Evolutionary conservation across 257 asterid species (phyloP).

Genomic region (Cinchona pubescens): DNA sequence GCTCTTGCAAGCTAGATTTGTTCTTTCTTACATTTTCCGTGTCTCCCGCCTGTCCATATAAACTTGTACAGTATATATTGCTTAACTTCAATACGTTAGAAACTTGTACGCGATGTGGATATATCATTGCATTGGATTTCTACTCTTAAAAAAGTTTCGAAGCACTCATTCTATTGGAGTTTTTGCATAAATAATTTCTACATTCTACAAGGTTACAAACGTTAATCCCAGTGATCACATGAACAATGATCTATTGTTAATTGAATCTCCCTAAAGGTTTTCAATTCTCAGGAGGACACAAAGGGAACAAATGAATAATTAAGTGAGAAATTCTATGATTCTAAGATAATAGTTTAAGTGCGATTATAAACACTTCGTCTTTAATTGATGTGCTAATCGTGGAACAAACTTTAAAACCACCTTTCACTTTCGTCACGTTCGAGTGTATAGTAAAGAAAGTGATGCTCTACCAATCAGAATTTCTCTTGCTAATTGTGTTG

Average conservation of each 20-base stretch:
- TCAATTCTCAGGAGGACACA: background rate
- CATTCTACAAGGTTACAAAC: too few relatives aligned
- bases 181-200: background rate
- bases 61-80: too few relatives aligned
- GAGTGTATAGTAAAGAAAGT: background rate
- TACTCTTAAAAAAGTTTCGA: background rate
- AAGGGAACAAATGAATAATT: too few relatives aligned
- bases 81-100: background rate
- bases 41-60: background rate
- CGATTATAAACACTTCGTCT: background rate
- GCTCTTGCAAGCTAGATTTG: conserved; percentile 22
- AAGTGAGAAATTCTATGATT: too few relatives aligned
- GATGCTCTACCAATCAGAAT: background rate
- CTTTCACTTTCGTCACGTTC: background rate
- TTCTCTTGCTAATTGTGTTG: background rate
- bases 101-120: background rate
- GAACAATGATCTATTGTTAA: background rate
- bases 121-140: background rate
- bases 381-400: background rate
- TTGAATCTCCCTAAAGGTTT: background rate
- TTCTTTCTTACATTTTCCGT: background rate
- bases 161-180: too few relatives aligned
- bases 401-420: background rate
- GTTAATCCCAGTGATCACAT: too few relatives aligned
- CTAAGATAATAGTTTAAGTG: background rate